Conservation (phyloP, 495 filamentous ascomycete genomes). For the Tuber aestivum region DNA sequence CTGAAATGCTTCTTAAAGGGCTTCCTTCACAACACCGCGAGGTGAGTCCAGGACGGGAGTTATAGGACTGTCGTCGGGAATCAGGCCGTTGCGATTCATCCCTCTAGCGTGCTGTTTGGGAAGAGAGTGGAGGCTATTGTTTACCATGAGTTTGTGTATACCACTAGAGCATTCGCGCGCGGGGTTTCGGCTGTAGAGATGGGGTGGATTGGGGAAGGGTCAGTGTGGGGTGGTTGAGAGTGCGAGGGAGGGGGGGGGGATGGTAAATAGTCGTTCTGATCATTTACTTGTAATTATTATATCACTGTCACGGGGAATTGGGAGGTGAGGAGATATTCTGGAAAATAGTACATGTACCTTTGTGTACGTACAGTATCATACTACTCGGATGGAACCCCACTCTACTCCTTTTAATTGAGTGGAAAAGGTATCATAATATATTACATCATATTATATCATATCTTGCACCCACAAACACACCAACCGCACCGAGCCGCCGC, state of each 20-base stretch:
- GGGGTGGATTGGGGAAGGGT: conserved; percentile 69
- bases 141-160: conserved; percentile 95
- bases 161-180: conserved; percentile 82
- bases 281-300: neutral
- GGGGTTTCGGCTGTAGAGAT: conserved; percentile 82
- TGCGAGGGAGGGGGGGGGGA: neutral
- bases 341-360: neutral
- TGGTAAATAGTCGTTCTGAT: neutral
- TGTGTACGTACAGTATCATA: neutral
- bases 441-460: too few species aligned
- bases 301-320: neutral
- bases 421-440: too few species aligned
- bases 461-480: too few species aligned
- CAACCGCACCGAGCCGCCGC: too few species aligned
- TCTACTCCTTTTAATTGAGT: too few species aligned
- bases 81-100: conserved; percentile 83
- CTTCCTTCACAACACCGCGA: conserved; percentile 75
- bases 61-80: conserved; percentile 80
- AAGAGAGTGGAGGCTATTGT: conserved; percentile 89
- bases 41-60: conserved; percentile 72
- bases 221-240: neutral
- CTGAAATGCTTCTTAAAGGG: conserved; percentile 77
- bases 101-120: conserved; percentile 75
- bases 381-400: too few species aligned
- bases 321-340: neutral